Evolutionary conservation across 192 early-diverging fungal species (phyloP).

Genomic region (Coemansia sp.): DNA sequence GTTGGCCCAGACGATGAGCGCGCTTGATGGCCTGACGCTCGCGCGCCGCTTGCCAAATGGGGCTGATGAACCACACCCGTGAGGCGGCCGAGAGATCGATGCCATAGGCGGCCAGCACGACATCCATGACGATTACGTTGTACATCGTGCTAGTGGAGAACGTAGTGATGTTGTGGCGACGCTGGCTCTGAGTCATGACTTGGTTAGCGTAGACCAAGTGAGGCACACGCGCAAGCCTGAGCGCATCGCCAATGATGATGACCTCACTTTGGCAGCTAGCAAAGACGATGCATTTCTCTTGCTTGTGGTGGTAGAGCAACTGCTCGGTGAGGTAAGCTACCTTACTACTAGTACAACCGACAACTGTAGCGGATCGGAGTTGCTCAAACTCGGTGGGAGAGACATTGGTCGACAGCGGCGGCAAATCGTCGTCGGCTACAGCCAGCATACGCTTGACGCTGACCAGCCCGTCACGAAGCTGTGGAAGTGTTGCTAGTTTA

Average conservation of each 20-base stretch:
- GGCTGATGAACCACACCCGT: conserved; percentile 71
- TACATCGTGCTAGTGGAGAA: conserved; percentile 49
- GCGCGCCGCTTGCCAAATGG: conserved; percentile 71
- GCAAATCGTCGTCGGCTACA: conserved; percentile 27
- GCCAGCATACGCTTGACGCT: conserved; percentile 25
- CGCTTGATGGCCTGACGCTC: conserved; percentile 86
- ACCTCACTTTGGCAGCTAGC: conserved; percentile 32
- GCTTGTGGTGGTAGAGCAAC: conserved; percentile 18
- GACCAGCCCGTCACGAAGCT: conserved; percentile 19
- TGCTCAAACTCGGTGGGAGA: conserved; percentile 36
- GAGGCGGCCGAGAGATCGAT: conserved; percentile 78
- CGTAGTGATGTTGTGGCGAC: conserved; percentile 50
- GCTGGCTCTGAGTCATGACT: conserved; percentile 47
- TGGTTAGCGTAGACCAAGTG: conserved; percentile 48
- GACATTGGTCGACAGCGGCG: conserved; percentile 37
- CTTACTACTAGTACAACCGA: conserved; percentile 38
- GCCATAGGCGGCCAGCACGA: conserved; percentile 68
- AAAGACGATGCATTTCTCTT: conserved; percentile 57
- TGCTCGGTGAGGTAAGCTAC: conserved; percentile 37
- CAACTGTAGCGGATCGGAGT: conserved; percentile 12
- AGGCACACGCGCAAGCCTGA: conserved; percentile 37
- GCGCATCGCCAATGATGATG: conserved; percentile 33
- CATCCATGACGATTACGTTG: conserved; percentile 54
- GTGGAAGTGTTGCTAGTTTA: conserved; percentile 24
- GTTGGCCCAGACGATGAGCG: conserved; percentile 81